Conservation (phyloP, 352 stramenopile genomes). For the Pythium rishiriense region DNA sequence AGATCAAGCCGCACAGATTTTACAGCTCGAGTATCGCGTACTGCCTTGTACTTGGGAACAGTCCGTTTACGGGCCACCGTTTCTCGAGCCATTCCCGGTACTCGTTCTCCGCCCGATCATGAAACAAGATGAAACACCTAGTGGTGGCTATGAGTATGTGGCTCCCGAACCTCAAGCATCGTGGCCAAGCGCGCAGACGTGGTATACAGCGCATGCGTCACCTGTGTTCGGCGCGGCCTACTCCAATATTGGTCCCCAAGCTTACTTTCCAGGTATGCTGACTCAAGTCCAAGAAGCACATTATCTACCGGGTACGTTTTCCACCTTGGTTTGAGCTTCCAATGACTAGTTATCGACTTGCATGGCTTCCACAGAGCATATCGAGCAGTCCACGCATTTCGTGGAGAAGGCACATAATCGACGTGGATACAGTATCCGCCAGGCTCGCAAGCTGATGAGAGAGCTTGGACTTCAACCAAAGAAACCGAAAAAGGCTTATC, state of each 20-base stretch:
- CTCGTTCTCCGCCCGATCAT: slow-evolving; percentile 10
- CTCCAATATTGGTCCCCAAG: not conserved
- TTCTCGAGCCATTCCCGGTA: slow-evolving; percentile 62
- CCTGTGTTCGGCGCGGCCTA: too few species aligned
- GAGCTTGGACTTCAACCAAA: slow-evolving; percentile 2
- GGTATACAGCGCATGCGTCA: not conserved
- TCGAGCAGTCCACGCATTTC: not conserved
- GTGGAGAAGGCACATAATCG: slow-evolving; percentile 69
- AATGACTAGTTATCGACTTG: too few species aligned
- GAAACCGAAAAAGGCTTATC: not conserved
- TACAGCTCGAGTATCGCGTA: slow-evolving; percentile 29
- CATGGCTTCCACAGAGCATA: not conserved
- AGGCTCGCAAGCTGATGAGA: slow-evolving; percentile 41
- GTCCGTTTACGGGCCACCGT: slow-evolving; percentile 42
- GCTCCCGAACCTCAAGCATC: not conserved
- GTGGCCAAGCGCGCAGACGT: not conserved
- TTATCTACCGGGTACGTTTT: not conserved
- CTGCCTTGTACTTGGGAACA: slow-evolving; percentile 69
- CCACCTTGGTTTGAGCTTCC: too few species aligned
- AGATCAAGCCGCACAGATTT: not conserved
- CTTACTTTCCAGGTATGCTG: not conserved
- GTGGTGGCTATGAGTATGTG: not conserved
- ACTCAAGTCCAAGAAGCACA: not conserved
- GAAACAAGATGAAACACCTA: not conserved
- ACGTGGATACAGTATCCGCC: slow-evolving; percentile 66